Base-by-base conservation (phyloP, 2,329 filamentous ascomycete species). In the Aureobasidium vineae region DNA sequence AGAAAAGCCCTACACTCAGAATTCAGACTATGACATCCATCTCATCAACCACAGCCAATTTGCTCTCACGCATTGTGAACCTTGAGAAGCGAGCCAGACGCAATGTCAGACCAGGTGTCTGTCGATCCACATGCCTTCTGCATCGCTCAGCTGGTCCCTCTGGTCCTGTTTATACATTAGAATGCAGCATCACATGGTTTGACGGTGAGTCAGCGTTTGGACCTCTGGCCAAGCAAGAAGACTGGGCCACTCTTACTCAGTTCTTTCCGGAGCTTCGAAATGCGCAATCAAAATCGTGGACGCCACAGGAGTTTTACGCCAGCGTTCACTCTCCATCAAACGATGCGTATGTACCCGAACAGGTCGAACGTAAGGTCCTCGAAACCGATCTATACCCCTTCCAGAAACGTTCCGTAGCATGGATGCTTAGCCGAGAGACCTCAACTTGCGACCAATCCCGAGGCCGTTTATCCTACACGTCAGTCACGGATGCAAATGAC, bases 341-440 rank as follows among this genome's bases (percentile, higher is more conserved):
- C 77, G 52, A 81, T 21, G 16, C 71, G 8, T 57, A 63, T 8
- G 52, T 63, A 1, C 60, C 69, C 5, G 66, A 69, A 1, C 11
- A 59, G 2, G 67, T 69, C 26, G 57, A 70, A 7, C 67, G 40
- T 16, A 52, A 68, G 26, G 65, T 74, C 4, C 70, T 77, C 1
- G 71, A 73, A 5, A 74, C 67, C 19, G 71, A 77, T 0, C 77
- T 92, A 0, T 92, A 87, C 73, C 89, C 89, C 0, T 93, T 92
- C 68, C 90, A 93, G 75, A 85, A 85, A 65, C 80, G 89, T 67
- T 85, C 89, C 1, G 80, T 92, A 2, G 81, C 86, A 56, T 94
- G 90, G 90, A 79, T 92, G 67, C 75, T 93, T 53, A 77, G 78
- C 49, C 83, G 88, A 53, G 90, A 94, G 77, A 50, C 36, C 28